A percentile compares a stretch with the other conserved stretches of the same genome.
Conservation (phyloP, 768 basidiomycete species). For the Amanita muscaria region DNA sequence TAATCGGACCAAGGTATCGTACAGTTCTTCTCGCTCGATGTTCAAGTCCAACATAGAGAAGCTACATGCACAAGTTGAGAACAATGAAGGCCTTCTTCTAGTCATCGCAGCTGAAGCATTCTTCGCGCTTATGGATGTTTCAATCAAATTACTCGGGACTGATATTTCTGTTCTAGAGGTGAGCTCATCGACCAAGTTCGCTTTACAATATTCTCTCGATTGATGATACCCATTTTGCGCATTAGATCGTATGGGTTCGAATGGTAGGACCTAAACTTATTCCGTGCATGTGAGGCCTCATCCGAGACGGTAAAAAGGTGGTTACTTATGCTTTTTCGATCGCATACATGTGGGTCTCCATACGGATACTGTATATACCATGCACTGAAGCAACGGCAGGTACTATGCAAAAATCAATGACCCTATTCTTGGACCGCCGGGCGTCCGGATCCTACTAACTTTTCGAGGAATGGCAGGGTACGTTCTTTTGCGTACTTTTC, state of each 20-base stretch:
- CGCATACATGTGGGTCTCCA: slow-evolving; percentile 3
- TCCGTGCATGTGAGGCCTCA: not conserved
- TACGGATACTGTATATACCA: too few relatives aligned
- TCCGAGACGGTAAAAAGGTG: not conserved
- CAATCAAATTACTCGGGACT: slow-evolving; percentile 3
- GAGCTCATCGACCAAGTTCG: too few relatives aligned
- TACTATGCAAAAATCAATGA: slow-evolving; percentile 33
- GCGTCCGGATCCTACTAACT: slow-evolving; percentile 47
- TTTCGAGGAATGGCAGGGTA: slow-evolving; percentile 60
- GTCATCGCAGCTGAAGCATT: slow-evolving; percentile 1
- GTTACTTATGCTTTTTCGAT: slow-evolving; percentile 2
- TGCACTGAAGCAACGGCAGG: slow-evolving; percentile 19
- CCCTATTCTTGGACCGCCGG: slow-evolving; percentile 63
- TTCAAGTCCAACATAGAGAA: too few relatives aligned
- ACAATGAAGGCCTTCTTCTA: slow-evolving; percentile 5
- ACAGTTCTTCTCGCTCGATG: too few relatives aligned
- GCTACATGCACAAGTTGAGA: not conserved
- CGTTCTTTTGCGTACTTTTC: slow-evolving; percentile 8
- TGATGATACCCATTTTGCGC: too few relatives aligned
- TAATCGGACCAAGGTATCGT: too few relatives aligned
- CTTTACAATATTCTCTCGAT: too few relatives aligned
- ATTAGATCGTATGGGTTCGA: too few relatives aligned
- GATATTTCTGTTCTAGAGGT: slow-evolving; percentile 1
- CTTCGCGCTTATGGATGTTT: not conserved
- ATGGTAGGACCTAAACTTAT: too few relatives aligned